phyloP scores from a whole-genome alignment of 331 rosid species.

The Acacia concinna region DNA sequence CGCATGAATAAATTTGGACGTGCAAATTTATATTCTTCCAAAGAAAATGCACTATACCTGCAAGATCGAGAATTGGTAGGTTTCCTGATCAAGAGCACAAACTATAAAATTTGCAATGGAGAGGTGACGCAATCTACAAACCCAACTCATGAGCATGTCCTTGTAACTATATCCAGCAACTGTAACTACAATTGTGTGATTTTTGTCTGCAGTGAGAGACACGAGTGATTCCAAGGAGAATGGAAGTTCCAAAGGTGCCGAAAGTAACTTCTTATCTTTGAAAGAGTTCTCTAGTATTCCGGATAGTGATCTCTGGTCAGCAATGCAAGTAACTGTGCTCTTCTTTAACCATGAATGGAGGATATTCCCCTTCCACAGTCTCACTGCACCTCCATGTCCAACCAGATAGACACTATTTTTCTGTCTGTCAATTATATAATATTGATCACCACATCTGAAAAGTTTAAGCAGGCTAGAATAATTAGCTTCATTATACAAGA shows the following conservation, averaged over 20 bases:
- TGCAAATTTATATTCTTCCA: neutral
- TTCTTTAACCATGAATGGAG: slow-evolving; percentile 50
- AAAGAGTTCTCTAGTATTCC: slow-evolving; percentile 41
- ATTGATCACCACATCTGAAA: slow-evolving; percentile 48
- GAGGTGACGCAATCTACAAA: slow-evolving; percentile 70
- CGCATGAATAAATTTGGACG: neutral
- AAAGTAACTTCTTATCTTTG: slow-evolving; percentile 41
- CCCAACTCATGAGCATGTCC: slow-evolving; percentile 99
- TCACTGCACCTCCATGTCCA: slow-evolving; percentile 28
- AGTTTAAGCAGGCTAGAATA: slow-evolving; percentile 56
- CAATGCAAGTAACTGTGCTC: slow-evolving; percentile 46
- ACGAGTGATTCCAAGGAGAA: slow-evolving; percentile 83
- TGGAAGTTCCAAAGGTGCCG: slow-evolving; percentile 53
- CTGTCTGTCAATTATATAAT: slow-evolving; percentile 47
- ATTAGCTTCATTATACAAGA: slow-evolving; percentile 47
- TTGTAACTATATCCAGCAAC: slow-evolving; percentile 88
- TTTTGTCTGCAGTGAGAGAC: slow-evolving; percentile 59
- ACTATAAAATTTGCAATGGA: slow-evolving; percentile 60
- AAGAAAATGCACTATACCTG: slow-evolving; percentile 51
- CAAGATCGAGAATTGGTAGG: slow-evolving; percentile 68
- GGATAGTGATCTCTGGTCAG: slow-evolving; percentile 38
- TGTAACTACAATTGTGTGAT: slow-evolving; percentile 67
- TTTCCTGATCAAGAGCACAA: slow-evolving; percentile 81
- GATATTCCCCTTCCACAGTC: slow-evolving; percentile 39
- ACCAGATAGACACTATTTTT: slow-evolving; percentile 41